Conservation (phyloP, 768 basidiomycete species). For the Rhizopogon vinicolor region DNA sequence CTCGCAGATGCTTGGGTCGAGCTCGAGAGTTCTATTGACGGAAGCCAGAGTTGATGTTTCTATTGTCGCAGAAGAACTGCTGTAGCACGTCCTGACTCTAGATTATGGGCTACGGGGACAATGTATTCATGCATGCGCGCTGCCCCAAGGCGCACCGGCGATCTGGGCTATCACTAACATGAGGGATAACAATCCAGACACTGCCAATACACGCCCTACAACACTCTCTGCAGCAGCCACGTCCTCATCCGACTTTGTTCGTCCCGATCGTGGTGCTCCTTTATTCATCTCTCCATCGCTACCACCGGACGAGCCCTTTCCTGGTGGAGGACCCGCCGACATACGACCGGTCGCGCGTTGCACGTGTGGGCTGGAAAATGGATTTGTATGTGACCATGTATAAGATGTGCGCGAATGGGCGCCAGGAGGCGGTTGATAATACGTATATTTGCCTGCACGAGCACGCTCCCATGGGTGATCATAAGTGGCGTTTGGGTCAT, state of each 20-base stretch:
- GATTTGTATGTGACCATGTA: conserved; percentile 10
- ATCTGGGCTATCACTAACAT: conserved; percentile 20
- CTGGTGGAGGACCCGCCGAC: conserved; percentile 4
- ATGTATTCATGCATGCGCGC: not conserved
- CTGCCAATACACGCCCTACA: conserved; percentile 20
- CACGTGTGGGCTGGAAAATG: conserved; percentile 20
- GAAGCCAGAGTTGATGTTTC: too few species aligned
- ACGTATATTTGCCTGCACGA: not conserved
- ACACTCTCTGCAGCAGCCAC: conserved; percentile 21
- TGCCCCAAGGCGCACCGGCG: conserved; percentile 1
- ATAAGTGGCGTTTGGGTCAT: conserved; percentile 2
- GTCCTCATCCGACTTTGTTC: conserved; percentile 14
- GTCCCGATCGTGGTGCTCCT: not conserved
- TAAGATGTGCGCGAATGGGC: not conserved
- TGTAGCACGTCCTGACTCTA: too few species aligned
- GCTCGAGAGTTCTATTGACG: too few species aligned
- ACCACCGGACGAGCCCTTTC: not conserved
- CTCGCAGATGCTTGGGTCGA: too few species aligned
- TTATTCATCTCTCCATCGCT: not conserved
- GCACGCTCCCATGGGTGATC: conserved; percentile 9
- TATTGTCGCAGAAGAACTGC: too few species aligned
- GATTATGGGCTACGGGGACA: too few species aligned
- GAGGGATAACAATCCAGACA: conserved; percentile 21
- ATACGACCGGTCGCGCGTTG: conserved; percentile 21
- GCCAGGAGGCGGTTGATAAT: conserved; percentile 3